Evolutionary conservation across 768 basidiomycete species (phyloP).

Genomic region (Megacollybia marginata): DNA sequence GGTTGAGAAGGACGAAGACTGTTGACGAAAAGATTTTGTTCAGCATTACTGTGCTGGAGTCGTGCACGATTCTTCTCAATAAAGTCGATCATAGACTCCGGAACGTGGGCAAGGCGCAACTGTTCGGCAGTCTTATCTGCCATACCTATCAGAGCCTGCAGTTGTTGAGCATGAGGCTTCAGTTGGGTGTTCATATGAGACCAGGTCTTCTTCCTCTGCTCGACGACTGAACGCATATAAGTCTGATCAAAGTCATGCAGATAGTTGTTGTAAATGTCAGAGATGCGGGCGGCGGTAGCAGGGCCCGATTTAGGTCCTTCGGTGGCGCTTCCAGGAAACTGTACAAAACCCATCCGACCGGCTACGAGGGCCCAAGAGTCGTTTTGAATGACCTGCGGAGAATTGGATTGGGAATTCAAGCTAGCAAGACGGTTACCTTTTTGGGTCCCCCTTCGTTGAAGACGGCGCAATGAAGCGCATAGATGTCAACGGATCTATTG

Average conservation of each 20-base stretch:
- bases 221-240: constrained; percentile 38
- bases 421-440: constrained; percentile 28
- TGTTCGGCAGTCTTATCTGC: constrained; percentile 39
- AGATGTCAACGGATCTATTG: constrained; percentile 49
- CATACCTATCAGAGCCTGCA: constrained; percentile 40
- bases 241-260: constrained; percentile 49
- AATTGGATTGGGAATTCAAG: not conserved
- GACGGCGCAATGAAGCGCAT: constrained; percentile 50
- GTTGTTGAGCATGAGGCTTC: constrained; percentile 20
- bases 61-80: constrained; percentile 50
- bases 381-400: constrained; percentile 40
- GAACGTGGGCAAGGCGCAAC: constrained; percentile 43
- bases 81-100: constrained; percentile 42
- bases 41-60: constrained; percentile 32
- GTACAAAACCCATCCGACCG: constrained; percentile 57
- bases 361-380: constrained; percentile 63
- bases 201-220: constrained; percentile 19
- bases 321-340: constrained; percentile 52
- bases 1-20: constrained; percentile 16
- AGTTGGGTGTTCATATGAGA: not conserved
- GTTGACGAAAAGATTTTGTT: constrained; percentile 29
- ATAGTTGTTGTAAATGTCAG: constrained; percentile 53
- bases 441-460: constrained; percentile 47
- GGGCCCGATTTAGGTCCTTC: constrained; percentile 61
- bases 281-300: constrained; percentile 50